Evolutionary conservation across 2,329 filamentous ascomycete species (phyloP), one percentile per base, ranked within the genome.

Genomic region (Sordariomycetes sp.): DNA sequence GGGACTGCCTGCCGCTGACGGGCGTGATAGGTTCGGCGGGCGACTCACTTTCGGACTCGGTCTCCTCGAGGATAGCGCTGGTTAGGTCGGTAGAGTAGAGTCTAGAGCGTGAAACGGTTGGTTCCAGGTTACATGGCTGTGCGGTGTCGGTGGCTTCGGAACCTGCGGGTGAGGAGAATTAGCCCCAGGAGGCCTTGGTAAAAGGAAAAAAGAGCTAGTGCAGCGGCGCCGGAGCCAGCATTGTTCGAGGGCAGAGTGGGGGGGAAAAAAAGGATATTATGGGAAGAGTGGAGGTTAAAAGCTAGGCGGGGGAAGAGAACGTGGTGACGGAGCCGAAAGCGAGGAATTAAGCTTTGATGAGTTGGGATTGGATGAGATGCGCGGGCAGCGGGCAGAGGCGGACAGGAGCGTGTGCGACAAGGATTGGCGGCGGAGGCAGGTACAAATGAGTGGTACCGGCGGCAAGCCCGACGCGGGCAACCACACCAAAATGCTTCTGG

Each of bases 21-120:
- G 57, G 57, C 34, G 57, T 58, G 35, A 58, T 35, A 35, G 57
- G 57, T 54, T 58, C 57, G 57, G 54, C 54, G n/a, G 57, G 57
- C 46, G 46, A 46, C 57, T 58, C 57, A 54, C 57, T 58, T 50
- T 58, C 57, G 18, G 57, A 58, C 24, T 58, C 57, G 37, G 57
- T 58, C n/a, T 58, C 57, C 51, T 58, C 57, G 51, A 58, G 57
- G 24, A 58, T 58, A 10, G 57, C 51, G 37, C 51, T 46, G 52
- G n/a, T 46, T 16, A 58, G 57, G 34, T 58, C 57, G 24, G 57
- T 58, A 35, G 57, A 51, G 37, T 50, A 54, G 35, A 37, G 22
- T 28, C 57, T 51, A 46, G 51, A 25, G 24, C 50, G 51, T 22
- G 57, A 50, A 50, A 20, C n/a, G n/a, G 22, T 50, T 50, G n/a